phyloP scores from a whole-genome alignment of 2,329 filamentous ascomycete species.

The Alternaria alternata region DNA sequence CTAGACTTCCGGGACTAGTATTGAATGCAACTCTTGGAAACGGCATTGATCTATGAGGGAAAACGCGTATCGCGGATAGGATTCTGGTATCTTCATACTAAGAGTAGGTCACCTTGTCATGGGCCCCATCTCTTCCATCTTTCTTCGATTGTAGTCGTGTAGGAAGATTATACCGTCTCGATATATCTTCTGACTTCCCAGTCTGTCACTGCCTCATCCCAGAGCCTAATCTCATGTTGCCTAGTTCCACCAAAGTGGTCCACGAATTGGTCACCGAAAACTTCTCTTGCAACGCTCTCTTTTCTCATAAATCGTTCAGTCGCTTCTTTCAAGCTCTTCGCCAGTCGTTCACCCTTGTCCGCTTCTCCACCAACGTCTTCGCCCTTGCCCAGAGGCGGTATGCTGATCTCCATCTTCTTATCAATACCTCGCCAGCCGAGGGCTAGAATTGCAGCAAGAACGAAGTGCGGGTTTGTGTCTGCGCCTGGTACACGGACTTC shows the following conservation, averaged over 20 bases:
- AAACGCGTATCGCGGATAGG: background rate
- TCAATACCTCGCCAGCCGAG: slow-evolving; percentile 91
- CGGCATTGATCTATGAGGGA: background rate
- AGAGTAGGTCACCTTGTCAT: background rate
- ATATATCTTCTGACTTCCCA: slow-evolving; percentile 71
- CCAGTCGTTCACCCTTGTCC: slow-evolving; percentile 79
- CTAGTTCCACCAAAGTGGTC: slow-evolving; percentile 93
- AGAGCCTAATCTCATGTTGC: slow-evolving; percentile 87
- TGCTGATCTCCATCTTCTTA: slow-evolving; percentile 84
- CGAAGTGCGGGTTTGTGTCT: slow-evolving; percentile 87
- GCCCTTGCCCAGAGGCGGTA: slow-evolving; percentile 84
- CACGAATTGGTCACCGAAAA: slow-evolving; percentile 94
- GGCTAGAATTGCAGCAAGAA: slow-evolving; percentile 84
- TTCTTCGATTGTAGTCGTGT: background rate
- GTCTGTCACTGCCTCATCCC: slow-evolving; percentile 96
- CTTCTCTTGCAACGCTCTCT: slow-evolving; percentile 88
- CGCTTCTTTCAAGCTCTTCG: slow-evolving; percentile 86
- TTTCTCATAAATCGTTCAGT: slow-evolving; percentile 77
- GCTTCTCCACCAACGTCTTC: slow-evolving; percentile 77
- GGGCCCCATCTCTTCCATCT: background rate
- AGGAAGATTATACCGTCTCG: slow-evolving; percentile 39
- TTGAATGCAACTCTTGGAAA: background rate
- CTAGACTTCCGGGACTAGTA: background rate
- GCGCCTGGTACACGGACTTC: slow-evolving; percentile 95
- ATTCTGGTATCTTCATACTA: background rate